Evolutionary conservation across 2,329 filamentous ascomycete genomes (phyloP), one percentile per base, ranked within the genome.

Genomic region (Alternaria incomplexa): DNA sequence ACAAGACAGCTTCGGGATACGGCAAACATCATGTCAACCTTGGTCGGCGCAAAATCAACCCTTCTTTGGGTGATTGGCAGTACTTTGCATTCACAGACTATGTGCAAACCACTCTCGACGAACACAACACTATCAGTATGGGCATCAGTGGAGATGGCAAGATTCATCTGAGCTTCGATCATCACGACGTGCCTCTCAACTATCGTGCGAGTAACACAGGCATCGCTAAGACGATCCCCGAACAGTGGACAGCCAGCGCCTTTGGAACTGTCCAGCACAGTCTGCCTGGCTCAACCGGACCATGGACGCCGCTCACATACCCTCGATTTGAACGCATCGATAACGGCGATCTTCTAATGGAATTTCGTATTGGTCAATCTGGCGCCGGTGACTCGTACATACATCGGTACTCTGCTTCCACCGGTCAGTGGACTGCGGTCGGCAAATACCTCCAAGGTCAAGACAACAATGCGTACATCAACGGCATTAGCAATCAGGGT

Each of bases 141-240:
- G 85, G 84, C 3, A 82, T 86, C 46, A 85, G 81, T 47, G 83
- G 81, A 2, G 84, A 86, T 62, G 84, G 84, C 47, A 85, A 82
- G n/a, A 85, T 86, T 23, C 85, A 86, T 62, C 71, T 86, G 5
- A 83, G 83, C 8, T 86, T 85, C 65, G 84, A 86, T 58, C 85
- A 86, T 63, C 84, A 86, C 61, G 76, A 79, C 36, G 75, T 78
- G 2, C 75, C 75, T 3, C 71, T 79, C 51, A 79, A 79, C 50
- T 79, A 79, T 59, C 75, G 76, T 15, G 75, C 72, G 8, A 77
- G 74, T 50, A 75, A 63, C 12, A 56, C 68, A 8, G 76, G 75
- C 25, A 71, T 79, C 26, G 76, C 76, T 5, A 79, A 75, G 36
- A 73, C 68, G 0, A 52, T 77, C 3, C 74, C 76, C 3, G 61